Conservation (phyloP, 2,329 filamentous ascomycete species). For the Graphilbum ipis-grandicollis region DNA sequence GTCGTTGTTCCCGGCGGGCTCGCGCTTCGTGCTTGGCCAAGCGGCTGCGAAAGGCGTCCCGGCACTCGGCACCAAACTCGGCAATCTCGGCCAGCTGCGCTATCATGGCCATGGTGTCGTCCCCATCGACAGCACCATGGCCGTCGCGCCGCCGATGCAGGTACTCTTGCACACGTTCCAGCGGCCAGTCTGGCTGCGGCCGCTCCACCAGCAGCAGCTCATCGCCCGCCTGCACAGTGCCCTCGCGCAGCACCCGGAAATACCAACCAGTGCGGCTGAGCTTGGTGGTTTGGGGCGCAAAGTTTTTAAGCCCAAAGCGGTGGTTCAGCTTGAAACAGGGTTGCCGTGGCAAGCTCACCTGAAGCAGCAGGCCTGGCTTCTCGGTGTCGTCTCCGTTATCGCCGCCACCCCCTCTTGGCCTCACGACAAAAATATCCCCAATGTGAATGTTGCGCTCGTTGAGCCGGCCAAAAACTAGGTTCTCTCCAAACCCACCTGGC, state of each 20-base stretch:
- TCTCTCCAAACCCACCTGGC: constrained; percentile 47
- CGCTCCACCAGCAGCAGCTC: constrained; percentile 37
- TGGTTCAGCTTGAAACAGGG: constrained; percentile 56
- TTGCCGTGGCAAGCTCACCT: constrained; percentile 43
- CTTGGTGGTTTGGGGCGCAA: constrained; percentile 39
- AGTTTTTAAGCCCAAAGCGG: constrained; percentile 44
- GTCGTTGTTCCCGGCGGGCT: constrained; percentile 4
- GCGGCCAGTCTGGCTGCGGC: constrained; percentile 40
- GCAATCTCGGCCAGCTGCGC: constrained; percentile 32
- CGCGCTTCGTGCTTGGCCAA: constrained; percentile 25
- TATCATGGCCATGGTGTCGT: constrained; percentile 30
- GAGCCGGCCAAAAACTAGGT: constrained; percentile 37
- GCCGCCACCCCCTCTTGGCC: constrained; percentile 8
- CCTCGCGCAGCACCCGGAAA: constrained; percentile 41
- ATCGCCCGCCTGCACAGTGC: constrained; percentile 37
- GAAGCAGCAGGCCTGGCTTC: constrained; percentile 34
- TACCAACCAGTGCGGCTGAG: constrained; percentile 47
- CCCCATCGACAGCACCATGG: no score
- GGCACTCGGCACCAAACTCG: constrained; percentile 30
- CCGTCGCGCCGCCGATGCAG: constrained; percentile 36
- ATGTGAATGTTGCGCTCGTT: constrained; percentile 51
- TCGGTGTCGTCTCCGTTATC: constrained; percentile 12
- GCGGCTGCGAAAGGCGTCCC: constrained; percentile 28
- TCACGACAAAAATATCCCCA: constrained; percentile 39
- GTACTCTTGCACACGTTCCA: constrained; percentile 45